Percentiles rank a stretch among this genome's conserved stretches.
These are phyloP conservation scores for Agaricus blazei DNA, from an alignment of 768 basidiomycete genomes.

Conservation along the genomic window DNA sequence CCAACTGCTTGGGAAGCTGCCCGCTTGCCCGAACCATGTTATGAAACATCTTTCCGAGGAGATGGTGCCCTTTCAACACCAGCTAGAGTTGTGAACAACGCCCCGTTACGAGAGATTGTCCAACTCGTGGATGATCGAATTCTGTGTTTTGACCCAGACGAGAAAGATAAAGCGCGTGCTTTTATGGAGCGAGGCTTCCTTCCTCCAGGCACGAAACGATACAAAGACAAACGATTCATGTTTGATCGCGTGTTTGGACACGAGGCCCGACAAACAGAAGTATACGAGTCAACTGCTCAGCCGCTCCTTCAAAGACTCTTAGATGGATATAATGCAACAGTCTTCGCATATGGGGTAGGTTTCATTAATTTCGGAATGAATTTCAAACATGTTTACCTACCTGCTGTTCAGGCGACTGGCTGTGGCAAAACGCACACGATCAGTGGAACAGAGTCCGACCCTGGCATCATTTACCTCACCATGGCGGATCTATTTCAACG, in stretches of 20 bases:
- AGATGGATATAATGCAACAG: constrained; percentile 94
- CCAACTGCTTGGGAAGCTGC: constrained; percentile 82
- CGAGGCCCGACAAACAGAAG: constrained; percentile 76
- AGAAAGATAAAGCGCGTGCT: constrained; percentile 73
- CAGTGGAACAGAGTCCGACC: constrained; percentile 82
- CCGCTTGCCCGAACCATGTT: constrained; percentile 72
- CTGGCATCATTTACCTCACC: constrained; percentile 92
- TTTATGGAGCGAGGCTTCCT: constrained; percentile 84
- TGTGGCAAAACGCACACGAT: constrained; percentile 99
- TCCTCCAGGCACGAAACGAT: constrained; percentile 85
- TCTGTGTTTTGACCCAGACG: constrained; percentile 93
- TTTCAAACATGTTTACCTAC: neutral
- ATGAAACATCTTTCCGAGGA: constrained; percentile 68
- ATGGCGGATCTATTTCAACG: constrained; percentile 96
- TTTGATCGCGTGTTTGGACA: constrained; percentile 92
- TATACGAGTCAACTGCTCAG: constrained; percentile 82
- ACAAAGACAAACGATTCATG: constrained; percentile 96
- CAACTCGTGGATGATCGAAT: constrained; percentile 94
- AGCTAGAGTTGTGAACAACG: constrained; percentile 44
- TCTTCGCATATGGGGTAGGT: constrained; percentile 96
- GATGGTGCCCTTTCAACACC: constrained; percentile 82
- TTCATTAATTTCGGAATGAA: constrained; percentile 7
- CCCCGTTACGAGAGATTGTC: constrained; percentile 70
- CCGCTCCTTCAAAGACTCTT: constrained; percentile 82
- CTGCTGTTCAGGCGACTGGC: constrained; percentile 81